Conservation (phyloP, 1,139 yeast species). For the Nakaseomyces nivariensis region DNA sequence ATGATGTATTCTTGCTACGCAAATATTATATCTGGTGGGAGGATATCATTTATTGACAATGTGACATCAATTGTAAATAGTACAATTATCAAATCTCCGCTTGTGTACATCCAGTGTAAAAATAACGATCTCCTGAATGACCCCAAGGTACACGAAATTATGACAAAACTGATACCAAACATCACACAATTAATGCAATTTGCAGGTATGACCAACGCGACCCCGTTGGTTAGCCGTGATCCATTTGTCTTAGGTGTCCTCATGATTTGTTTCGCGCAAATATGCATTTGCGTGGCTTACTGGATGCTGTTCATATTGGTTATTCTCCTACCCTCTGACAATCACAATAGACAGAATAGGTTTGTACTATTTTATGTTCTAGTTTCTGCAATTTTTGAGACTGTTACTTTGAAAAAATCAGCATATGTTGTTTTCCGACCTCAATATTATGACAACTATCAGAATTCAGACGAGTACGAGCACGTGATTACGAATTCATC, state of each 20-base stretch:
- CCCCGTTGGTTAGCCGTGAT: conserved; percentile 4
- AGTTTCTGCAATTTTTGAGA: conserved; percentile 8
- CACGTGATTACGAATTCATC: conserved; percentile 4
- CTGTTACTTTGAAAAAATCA: conserved; percentile 7
- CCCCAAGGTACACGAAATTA: not conserved
- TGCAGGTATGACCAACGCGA: not conserved
- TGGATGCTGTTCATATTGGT: conserved; percentile 15
- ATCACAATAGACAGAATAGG: conserved; percentile 11
- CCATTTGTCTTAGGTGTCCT: conserved; percentile 7
- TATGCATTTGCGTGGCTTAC: conserved; percentile 10
- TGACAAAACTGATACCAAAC: not conserved
- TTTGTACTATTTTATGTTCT: conserved; percentile 11
- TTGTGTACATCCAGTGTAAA: not conserved
- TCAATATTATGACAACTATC: conserved; percentile 11
- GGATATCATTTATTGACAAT: not conserved
- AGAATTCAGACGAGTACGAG: conserved; percentile 7
- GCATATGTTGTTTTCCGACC: conserved; percentile 6
- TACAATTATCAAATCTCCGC: not conserved
- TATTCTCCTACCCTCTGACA: conserved; percentile 11
- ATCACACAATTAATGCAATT: not conserved
- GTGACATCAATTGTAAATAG: not conserved
- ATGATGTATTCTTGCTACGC: not conserved
- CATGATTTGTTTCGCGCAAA: conserved; percentile 8
- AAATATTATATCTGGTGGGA: not conserved
- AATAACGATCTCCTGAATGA: not conserved